Percentiles rank a stretch among this genome's conserved stretches.
These are phyloP conservation scores for Cucumis cinereus DNA, from an alignment of 306 rosid species.

Conservation along the genomic window DNA sequence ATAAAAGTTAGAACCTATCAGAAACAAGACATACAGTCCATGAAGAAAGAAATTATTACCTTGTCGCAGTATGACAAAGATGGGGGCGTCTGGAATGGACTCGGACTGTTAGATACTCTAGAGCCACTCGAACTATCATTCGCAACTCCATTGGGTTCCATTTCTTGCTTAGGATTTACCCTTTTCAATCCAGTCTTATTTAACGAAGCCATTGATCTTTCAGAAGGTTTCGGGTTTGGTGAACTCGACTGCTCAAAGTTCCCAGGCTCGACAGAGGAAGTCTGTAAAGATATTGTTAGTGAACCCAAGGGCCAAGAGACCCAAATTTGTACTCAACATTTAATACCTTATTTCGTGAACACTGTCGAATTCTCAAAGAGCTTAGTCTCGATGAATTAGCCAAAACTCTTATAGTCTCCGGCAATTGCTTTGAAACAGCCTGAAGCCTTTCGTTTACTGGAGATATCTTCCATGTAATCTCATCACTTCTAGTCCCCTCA, in stretches of 20 bases:
- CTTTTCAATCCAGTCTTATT: constrained; percentile 41
- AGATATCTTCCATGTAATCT: constrained; percentile 88
- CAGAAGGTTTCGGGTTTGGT: constrained; percentile 27
- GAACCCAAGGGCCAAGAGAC: constrained; percentile 6
- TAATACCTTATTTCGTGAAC: constrained; percentile 47
- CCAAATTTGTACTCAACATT: not conserved
- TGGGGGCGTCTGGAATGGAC: constrained; percentile 90
- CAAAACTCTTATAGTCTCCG: constrained; percentile 50
- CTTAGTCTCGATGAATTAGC: constrained; percentile 66
- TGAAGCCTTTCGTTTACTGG: constrained; percentile 83
- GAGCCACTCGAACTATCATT: constrained; percentile 15
- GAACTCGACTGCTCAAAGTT: constrained; percentile 32
- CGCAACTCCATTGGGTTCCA: constrained; percentile 15
- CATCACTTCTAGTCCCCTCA: constrained; percentile 43
- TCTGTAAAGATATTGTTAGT: constrained; percentile 28
- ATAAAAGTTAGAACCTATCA: not conserved
- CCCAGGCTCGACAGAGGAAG: constrained; percentile 26
- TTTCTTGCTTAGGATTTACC: constrained; percentile 25
- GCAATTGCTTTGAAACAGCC: constrained; percentile 59
- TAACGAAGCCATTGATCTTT: constrained; percentile 26
- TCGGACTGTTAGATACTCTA: constrained; percentile 25
- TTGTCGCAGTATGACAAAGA: constrained; percentile 58
- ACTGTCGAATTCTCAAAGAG: constrained; percentile 31
- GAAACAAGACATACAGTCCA: not conserved
- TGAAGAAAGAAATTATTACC: constrained; percentile 29